A percentile compares a stretch with the other conserved stretches of the same genome.
Evolutionary conservation across 306 rosid genomes (phyloP).

Genomic region (Castanopsis chinensis): DNA sequence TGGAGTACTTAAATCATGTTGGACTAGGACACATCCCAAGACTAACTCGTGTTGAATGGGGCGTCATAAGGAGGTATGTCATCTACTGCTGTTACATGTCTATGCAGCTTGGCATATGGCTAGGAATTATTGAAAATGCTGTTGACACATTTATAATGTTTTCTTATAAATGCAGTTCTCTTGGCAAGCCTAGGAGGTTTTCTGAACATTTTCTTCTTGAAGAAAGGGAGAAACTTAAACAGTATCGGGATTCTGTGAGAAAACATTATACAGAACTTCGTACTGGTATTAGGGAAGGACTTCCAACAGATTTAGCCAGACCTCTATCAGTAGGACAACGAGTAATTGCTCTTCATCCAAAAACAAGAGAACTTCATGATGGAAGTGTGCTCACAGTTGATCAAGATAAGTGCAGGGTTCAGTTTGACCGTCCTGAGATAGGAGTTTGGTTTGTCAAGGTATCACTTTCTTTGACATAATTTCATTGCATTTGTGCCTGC

Average conservation of each 20-base stretch:
- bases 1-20: conserved; percentile 93
- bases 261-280: conserved; percentile 72
- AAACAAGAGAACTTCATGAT: conserved; percentile 84
- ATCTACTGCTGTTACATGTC: conserved; percentile 9
- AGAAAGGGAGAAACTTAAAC: conserved; percentile 82
- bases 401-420: conserved; percentile 85
- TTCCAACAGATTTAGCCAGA: conserved; percentile 89
- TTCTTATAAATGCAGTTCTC: conserved; percentile 68
- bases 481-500: not conserved
- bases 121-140: not conserved
- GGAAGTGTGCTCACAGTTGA: conserved; percentile 92
- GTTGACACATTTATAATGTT: conserved; percentile 3
- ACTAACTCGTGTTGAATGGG: conserved; percentile 91
- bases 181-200: conserved; percentile 96
- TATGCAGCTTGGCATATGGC: conserved; percentile 11
- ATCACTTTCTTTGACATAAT: conserved; percentile 27
- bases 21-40: conserved; percentile 85
- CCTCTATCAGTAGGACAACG: conserved; percentile 92
- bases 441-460: conserved; percentile 93
- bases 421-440: conserved; percentile 77
- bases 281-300: conserved; percentile 73
- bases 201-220: conserved; percentile 69
- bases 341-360: conserved; percentile 82
- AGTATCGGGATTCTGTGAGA: conserved; percentile 83
- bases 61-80: conserved; percentile 76